Evolutionary conservation across 139 green algal species (phyloP).

Genomic region (Closterium sp.): DNA sequence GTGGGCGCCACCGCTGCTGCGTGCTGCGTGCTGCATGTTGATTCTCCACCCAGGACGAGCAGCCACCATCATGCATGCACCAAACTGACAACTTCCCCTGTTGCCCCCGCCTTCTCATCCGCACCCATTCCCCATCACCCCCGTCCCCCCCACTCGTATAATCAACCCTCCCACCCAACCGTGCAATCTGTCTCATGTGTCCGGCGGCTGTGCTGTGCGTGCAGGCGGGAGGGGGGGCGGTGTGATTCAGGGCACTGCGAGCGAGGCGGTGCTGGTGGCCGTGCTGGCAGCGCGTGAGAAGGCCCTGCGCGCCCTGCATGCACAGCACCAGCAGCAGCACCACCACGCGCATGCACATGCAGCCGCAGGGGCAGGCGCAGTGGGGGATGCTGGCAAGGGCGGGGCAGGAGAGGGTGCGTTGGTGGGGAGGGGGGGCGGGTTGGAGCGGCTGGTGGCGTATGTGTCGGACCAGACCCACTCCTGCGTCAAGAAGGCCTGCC

Average conservation of each 20-base stretch:
- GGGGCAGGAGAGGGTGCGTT: background rate
- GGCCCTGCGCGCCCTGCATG: background rate
- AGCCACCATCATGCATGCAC: too few relatives aligned
- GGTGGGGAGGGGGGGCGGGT: slow-evolving; percentile 38
- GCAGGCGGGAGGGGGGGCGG: slow-evolving; percentile 60
- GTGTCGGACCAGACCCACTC: slow-evolving; percentile 72
- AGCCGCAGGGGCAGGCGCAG: background rate
- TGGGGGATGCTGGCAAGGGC: background rate
- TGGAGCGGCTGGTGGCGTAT: slow-evolving; percentile 62
- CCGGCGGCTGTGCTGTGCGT: background rate
- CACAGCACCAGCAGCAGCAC: background rate
- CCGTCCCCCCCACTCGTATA: background rate
- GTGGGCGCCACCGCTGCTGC: background rate
- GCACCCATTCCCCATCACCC: too few relatives aligned
- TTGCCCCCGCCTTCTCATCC: background rate
- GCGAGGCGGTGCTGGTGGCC: slow-evolving; percentile 68
- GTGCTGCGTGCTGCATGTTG: background rate
- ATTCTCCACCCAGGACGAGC: too few relatives aligned
- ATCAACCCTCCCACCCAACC: background rate
- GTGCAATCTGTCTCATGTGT: too few relatives aligned
- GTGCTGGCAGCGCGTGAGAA: slow-evolving; percentile 67
- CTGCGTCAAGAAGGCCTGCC: slow-evolving; percentile 75
- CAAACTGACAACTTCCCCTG: background rate
- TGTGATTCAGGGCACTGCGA: slow-evolving; percentile 66
- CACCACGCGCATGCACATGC: background rate